phyloP scores from a whole-genome alignment of 306 rosid species.

The Corylus avellana region DNA sequence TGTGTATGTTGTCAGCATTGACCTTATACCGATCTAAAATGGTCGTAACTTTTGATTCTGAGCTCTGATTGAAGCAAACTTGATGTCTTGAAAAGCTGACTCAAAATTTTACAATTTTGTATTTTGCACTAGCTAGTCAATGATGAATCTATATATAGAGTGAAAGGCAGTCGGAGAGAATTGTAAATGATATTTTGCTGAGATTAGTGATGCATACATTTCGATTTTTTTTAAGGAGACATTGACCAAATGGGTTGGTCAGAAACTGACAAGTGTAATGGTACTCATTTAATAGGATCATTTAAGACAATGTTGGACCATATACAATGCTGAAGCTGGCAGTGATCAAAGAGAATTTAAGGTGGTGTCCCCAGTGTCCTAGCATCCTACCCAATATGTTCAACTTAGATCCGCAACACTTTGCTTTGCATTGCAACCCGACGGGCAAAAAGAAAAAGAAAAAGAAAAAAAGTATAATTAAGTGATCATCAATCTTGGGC shows the following conservation, averaged over 20 bases:
- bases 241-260: slow-evolving; percentile 36
- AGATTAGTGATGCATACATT: not conserved
- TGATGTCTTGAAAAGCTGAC: too few species aligned
- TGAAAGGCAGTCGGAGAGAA: not conserved
- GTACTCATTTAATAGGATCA: slow-evolving; percentile 50
- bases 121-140: too few species aligned
- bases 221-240: not conserved
- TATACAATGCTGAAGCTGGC: slow-evolving; percentile 71
- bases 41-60: too few species aligned
- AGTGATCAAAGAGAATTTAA: slow-evolving; percentile 57
- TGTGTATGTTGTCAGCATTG: too few species aligned
- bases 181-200: not conserved
- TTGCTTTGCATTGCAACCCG: slow-evolving; percentile 16
- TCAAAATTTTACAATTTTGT: too few species aligned
- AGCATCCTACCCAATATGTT: slow-evolving; percentile 26
- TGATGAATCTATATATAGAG: too few species aligned
- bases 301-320: slow-evolving; percentile 74
- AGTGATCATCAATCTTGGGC: slow-evolving; percentile 5
- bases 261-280: slow-evolving; percentile 52
- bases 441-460: slow-evolving; percentile 21
- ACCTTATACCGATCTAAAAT: too few species aligned
- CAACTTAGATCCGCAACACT: slow-evolving; percentile 43
- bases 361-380: slow-evolving; percentile 73
- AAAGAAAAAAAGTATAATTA: too few species aligned
- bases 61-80: too few species aligned